Evolutionary conservation across 2,329 filamentous ascomycete genomes (phyloP).

Genomic region (Plenodomus biglobosus): DNA sequence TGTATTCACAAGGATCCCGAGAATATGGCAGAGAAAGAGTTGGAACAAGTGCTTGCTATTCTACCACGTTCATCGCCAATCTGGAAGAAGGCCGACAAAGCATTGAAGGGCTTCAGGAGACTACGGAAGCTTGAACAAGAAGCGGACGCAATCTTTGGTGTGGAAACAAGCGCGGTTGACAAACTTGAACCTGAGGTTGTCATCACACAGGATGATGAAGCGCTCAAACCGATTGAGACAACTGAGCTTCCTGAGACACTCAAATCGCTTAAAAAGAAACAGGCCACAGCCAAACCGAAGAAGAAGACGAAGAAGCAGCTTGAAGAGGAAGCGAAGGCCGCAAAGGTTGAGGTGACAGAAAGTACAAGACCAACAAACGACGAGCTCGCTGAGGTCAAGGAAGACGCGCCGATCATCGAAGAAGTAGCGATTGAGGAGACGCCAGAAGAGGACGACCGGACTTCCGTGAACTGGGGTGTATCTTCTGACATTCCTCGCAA

Average conservation of each 20-base stretch:
- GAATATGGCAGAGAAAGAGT: constrained; percentile 65
- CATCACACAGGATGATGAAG: constrained; percentile 49
- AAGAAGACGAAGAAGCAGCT: constrained; percentile 79
- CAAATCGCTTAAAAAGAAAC: constrained; percentile 33
- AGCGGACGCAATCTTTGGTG: constrained; percentile 68
- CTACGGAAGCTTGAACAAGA: constrained; percentile 81
- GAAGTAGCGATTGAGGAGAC: constrained; percentile 34
- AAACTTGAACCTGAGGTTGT: constrained; percentile 41
- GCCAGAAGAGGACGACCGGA: constrained; percentile 43
- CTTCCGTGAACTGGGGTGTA: constrained; percentile 62
- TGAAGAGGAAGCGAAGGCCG: constrained; percentile 54
- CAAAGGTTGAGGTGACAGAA: constrained; percentile 47
- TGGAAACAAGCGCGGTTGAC: constrained; percentile 51
- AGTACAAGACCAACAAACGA: constrained; percentile 51
- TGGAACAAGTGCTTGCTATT: constrained; percentile 59
- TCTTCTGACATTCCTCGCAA: constrained; percentile 61
- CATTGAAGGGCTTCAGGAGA: constrained; percentile 56
- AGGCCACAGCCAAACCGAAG: constrained; percentile 59
- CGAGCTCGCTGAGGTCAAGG: constrained; percentile 31
- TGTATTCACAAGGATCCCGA: constrained; percentile 65
- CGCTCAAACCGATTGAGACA: constrained; percentile 41
- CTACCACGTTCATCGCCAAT: constrained; percentile 63
- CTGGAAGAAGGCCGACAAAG: constrained; percentile 71
- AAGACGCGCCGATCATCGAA: constrained; percentile 28
- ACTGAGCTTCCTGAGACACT: constrained; percentile 37